Base-by-base conservation (phyloP, 164 flowering plant species). In the Liquidambar formosana region DNA sequence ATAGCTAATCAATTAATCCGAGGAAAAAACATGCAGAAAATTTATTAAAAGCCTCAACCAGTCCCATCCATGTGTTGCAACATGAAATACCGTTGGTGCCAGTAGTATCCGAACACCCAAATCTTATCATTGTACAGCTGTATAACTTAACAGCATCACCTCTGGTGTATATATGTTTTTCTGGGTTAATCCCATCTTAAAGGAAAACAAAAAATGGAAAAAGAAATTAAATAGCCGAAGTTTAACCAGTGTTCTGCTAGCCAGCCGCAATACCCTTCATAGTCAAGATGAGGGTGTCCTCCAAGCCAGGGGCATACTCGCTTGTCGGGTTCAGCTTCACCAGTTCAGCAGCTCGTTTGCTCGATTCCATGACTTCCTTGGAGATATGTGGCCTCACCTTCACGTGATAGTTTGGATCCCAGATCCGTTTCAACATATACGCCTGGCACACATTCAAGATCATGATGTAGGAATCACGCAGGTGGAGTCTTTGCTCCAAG, bases 191-290 rank as follows among this genome's bases (percentile, higher is more conserved):
- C 1, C 47, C 19, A n/a, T 66, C 43, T 41, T 8, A 26, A 19
- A 19, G 8, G 8, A 26, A 14, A 56, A 49, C 23, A 19, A 46
- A 63, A 47, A 2, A 14, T n/a, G n/a, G n/a, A 10, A 13, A 22
- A n/a, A 0, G 19, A 22, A 19, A 43, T 1, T 23, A 21, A 14
- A 26, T 12, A 19, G 10, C 67, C 33, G n/a, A 26, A 12, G 75
- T 65, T 82, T 80, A 96, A 77, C 99, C 99, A 10, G 99, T 96
- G 84, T 96, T 96, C 81, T 96, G 99, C 85, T 93, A 43, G 16
- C 99, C 99, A 15, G 99, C 99, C 57, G 99, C 99, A 71, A 96
- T 86, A 73, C 97, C 99, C 86, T 95, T 95, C 99, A 95, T 95
- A 74, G 99, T 95, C 82, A 95, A 75, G 75, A 95, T 95, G 78